Evolutionary conservation across 805 yeast genomes (phyloP).

Genomic region (Candida multigemmis): DNA sequence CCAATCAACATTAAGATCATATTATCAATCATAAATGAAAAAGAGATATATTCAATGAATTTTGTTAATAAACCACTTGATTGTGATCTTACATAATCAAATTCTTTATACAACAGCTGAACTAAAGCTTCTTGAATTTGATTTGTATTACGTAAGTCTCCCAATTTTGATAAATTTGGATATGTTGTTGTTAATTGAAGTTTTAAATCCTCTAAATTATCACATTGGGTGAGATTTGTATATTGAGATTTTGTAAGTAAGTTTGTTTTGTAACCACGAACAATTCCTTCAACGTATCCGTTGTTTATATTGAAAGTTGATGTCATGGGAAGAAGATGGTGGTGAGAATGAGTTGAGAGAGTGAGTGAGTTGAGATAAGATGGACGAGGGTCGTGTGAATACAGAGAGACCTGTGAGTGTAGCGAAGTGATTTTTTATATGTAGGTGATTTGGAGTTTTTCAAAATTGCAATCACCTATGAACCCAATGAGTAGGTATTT

Average conservation of each 20-base stretch:
- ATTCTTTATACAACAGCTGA: conserved; percentile 69
- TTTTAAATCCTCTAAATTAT: conserved; percentile 86
- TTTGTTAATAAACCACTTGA: conserved; percentile 71
- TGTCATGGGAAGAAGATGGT: too few relatives aligned
- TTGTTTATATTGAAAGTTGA: conserved; percentile 84
- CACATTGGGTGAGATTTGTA: conserved; percentile 91
- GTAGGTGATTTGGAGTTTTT: too few relatives aligned
- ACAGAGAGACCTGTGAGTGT: too few relatives aligned
- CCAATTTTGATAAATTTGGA: conserved; percentile 80
- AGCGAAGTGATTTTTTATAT: too few relatives aligned
- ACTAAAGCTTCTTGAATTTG: conserved; percentile 76
- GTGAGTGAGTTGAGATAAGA: too few relatives aligned
- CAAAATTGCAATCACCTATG: too few relatives aligned
- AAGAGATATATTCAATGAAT: conserved; percentile 87
- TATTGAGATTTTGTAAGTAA: conserved; percentile 72
- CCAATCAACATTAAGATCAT: conserved; percentile 95
- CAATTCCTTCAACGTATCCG: conserved; percentile 91
- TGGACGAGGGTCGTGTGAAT: too few relatives aligned
- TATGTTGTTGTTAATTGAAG: conserved; percentile 92
- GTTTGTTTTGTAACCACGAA: conserved; percentile 89
- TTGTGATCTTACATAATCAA: conserved; percentile 76
- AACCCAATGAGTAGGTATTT: too few relatives aligned
- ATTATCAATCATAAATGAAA: conserved; percentile 97
- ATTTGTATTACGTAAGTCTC: conserved; percentile 79
- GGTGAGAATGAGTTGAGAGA: too few relatives aligned